Base-by-base conservation (phyloP, 805 yeast genomes). In the Teunomyces lycoperdinae region DNA sequence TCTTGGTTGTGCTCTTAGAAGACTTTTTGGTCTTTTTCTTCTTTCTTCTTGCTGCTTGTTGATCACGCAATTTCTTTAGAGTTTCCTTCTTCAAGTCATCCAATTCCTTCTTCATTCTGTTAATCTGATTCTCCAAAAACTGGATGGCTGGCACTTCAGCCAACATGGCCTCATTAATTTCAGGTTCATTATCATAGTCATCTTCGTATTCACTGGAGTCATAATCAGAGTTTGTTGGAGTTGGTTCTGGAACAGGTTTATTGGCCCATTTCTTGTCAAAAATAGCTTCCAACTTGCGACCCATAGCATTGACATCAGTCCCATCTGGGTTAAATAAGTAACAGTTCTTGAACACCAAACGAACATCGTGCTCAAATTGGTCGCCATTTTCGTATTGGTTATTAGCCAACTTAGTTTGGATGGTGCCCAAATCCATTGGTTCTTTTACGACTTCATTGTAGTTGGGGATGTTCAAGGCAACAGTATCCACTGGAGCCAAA, bases 281-380 rank as follows among this genome's bases (percentile, higher is more conserved):
- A 2, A 87, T 79, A 26, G 84, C 84, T 67, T 94, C 97, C 47
- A 94, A 73, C 57, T 90, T 79, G 64, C 89, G 96, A 14, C 98
- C 99, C 96, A 94, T 87, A 78, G 81, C 79, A 66, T 91, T 89
- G 32, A 94, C 99, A 43, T 96, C 96, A 4, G 96, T 84, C n/a
- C 97, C 96, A 58, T 87, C 96, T 2, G 99, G 98, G 67, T 94
- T 94, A 73, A 92, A 94, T 11, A 78, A 75, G 65, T 89, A 94
- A 70, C 98, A 92, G 69, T 94, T 92, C 52, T 79, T 74, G 71
- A 94, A 91, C 49, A 94, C 87, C 51, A 90, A 77, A 48, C 89
- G 77, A 32, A 92, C 80, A 62, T 94, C 99, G 38, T 68, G 70
- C 62, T 86, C 96, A 62, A 92, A 90, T 53, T 88, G 91, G 50